These are phyloP conservation scores for Solanum megistacrolobum DNA, from an alignment of 257 asterid genomes.

Conservation along the genomic window DNA sequence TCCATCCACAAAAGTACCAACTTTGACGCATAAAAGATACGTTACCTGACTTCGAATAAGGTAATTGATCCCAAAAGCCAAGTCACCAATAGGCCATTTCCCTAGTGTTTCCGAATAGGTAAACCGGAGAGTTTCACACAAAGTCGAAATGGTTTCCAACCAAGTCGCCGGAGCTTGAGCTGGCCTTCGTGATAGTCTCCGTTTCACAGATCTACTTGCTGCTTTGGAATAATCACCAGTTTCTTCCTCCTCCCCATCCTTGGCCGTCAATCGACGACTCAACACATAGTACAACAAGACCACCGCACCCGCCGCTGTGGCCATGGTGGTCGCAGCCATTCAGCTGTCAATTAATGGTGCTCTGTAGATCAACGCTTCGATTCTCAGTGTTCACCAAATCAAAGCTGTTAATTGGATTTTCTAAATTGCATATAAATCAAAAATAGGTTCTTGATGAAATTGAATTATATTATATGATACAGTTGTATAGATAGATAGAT, in stretches of 20 bases:
- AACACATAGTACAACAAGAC: slow-evolving; percentile 63
- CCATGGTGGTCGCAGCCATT: slow-evolving; percentile 84
- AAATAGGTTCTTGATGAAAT: background rate
- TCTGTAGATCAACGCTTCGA: background rate
- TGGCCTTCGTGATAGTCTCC: slow-evolving; percentile 61
- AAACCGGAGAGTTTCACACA: slow-evolving; percentile 70
- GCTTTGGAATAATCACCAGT: slow-evolving; percentile 43
- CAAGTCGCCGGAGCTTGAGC: slow-evolving; percentile 91
- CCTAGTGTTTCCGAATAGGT: slow-evolving; percentile 78
- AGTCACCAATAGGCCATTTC: slow-evolving; percentile 85
- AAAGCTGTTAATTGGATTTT: background rate
- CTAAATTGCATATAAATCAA: background rate
- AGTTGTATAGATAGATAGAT: background rate
- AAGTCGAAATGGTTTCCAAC: slow-evolving; percentile 61
- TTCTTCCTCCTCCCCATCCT: slow-evolving; percentile 25
- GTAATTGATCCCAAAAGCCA: slow-evolving; percentile 75
- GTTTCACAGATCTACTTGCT: slow-evolving; percentile 46
- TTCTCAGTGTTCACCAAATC: background rate
- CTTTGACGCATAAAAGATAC: background rate
- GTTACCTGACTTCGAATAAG: slow-evolving; percentile 70
- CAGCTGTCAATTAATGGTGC: background rate
- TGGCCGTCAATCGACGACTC: slow-evolving; percentile 40
- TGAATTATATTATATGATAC: background rate
- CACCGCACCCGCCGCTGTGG: slow-evolving; percentile 77
- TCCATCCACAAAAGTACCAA: background rate